Percentiles rank a stretch among this genome's conserved stretches.
Evolutionary conservation across 2,329 filamentous ascomycete genomes (phyloP).

Genomic region (Sordariomycetes sp.): DNA sequence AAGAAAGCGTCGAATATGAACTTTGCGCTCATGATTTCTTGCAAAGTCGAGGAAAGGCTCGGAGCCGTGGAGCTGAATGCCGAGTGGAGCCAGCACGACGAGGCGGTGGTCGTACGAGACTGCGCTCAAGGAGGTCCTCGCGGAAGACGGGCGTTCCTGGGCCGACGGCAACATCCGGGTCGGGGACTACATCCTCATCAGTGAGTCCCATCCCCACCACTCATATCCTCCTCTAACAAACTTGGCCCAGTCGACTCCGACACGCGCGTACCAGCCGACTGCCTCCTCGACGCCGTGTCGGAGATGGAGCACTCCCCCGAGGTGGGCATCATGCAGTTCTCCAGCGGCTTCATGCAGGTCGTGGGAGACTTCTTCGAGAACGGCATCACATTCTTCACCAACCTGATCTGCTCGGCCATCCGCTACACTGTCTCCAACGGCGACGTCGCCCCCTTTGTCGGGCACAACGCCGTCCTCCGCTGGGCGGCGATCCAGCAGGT

Average conservation of each 20-base stretch:
- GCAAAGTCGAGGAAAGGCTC: conserved; percentile 59
- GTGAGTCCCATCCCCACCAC: conserved; percentile 1
- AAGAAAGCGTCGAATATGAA: conserved; percentile 67
- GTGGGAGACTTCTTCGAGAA: conserved; percentile 61
- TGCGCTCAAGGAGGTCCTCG: conserved; percentile 51
- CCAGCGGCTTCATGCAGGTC: conserved; percentile 68
- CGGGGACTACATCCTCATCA: conserved; percentile 62
- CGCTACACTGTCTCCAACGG: conserved; percentile 66
- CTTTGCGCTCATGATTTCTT: conserved; percentile 53
- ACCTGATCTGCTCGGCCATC: conserved; percentile 66
- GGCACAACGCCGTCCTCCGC: conserved; percentile 66
- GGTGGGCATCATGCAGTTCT: conserved; percentile 68
- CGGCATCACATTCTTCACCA: conserved; percentile 58
- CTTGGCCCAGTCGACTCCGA: conserved; percentile 48
- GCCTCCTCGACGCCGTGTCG: conserved; percentile 64
- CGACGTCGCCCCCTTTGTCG: conserved; percentile 67
- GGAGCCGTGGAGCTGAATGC: conserved; percentile 37
- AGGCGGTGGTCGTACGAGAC: conserved; percentile 52
- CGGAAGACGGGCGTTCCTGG: conserved; percentile 58
- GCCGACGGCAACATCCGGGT: conserved; percentile 77
- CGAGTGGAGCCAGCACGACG: conserved; percentile 56
- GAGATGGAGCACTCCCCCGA: conserved; percentile 73
- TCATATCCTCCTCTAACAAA: neutral
- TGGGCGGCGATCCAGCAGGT: conserved; percentile 67
- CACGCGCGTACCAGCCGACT: conserved; percentile 65